Base-by-base conservation (phyloP, 305 asterid genomes). In the Solanum chacoense region DNA sequence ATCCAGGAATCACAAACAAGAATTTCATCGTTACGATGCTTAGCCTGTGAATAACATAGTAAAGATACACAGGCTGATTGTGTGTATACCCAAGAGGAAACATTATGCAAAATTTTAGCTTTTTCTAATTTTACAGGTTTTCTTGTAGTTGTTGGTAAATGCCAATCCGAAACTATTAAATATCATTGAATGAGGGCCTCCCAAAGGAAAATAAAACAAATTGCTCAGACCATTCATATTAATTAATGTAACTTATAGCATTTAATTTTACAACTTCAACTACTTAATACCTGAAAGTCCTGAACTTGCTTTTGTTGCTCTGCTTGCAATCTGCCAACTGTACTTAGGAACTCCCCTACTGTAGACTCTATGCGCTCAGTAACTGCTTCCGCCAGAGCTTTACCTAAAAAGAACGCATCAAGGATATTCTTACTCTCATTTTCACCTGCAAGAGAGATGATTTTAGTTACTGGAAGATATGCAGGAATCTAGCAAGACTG, bases 391-490 rank as follows among this genome's bases (percentile, higher is more conserved):
- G 94, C 98, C 84, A 96, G 89, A 87, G 98, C 99, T 93, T 93
- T 95, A 86, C 99, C 99, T 92, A 95, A 91, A 94, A 97, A 95
- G 92, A 97, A 97, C 20, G 99, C 99, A 89, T 97, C 98, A 69
- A 95, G 91, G 80, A 93, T 89, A 69, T 87, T 92, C 91, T 91
- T 94, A 88, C 97, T 94, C 89, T 94, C 98, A 90, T 93, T 93
- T 84, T 94, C 96, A 89, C 94, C 97, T 94, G 94, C 91, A 89
- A 89, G 89, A 55, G 45, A 50, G 74, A 83, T 84, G 72, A 59
- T 84, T 31, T 26, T 10, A 83, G 87, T 6, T 69, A 50, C 11
- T 83, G 12, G 24, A 50, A 18, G 40, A 83, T 31, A 83, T 31
- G 87, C 73, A 18, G 87, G 29, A 20, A 83, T 31, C 32, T 83